Percentiles rank a stretch among this genome's conserved stretches.
phyloP scores from a whole-genome alignment of 257 asterid genomes.

The Schizonepeta tenuifolia region DNA sequence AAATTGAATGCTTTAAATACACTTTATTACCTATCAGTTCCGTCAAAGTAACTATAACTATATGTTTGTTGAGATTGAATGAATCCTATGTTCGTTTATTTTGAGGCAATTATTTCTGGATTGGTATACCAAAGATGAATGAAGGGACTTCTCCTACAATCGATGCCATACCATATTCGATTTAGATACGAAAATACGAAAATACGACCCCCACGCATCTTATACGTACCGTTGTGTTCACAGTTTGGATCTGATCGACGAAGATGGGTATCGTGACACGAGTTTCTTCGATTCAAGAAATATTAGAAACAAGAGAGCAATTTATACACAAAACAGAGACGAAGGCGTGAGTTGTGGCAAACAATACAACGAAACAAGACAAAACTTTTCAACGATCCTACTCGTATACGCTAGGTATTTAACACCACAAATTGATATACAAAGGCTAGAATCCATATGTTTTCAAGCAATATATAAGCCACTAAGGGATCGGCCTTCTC shows the following conservation, averaged over 20 bases:
- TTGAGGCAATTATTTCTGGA: no score
- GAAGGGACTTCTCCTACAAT: no score
- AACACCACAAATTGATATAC: constrained; percentile 31
- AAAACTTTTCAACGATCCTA: constrained; percentile 35
- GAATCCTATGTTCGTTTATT: no score
- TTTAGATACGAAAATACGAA: no score
- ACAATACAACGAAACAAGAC: constrained; percentile 22
- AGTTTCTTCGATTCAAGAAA: neutral
- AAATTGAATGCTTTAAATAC: no score
- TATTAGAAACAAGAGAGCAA: neutral
- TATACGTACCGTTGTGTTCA: no score
- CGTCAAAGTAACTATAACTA: neutral
- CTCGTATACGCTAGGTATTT: constrained; percentile 34
- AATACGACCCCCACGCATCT: no score
- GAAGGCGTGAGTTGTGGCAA: constrained; percentile 16
- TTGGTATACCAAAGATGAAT: no score
- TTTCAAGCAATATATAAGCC: constrained; percentile 28
- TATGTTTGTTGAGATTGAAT: no score
- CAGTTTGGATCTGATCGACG: no score
- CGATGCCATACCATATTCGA: no score
- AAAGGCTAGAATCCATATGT: constrained; percentile 25
- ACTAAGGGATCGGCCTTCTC: constrained; percentile 21
- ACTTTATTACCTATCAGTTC: neutral
- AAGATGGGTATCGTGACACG: neutral
- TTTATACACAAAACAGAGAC: constrained; percentile 30